Evolutionary conservation across 1,284 basidiomycete species (phyloP), one percentile per base, ranked within the genome.

Genomic region (Papiliotrema fonsecae): DNA sequence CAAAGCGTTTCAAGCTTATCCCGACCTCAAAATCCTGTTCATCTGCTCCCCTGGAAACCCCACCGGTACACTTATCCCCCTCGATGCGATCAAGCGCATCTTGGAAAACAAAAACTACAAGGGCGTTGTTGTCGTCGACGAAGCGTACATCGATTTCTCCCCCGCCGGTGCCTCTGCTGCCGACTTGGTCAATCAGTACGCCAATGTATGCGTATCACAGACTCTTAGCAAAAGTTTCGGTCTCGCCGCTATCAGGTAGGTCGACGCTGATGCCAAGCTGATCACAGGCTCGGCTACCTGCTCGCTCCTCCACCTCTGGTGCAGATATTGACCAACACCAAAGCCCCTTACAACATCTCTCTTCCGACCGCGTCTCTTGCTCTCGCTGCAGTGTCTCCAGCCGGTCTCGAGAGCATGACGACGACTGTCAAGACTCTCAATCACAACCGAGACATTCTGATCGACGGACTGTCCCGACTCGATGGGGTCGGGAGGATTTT

Each of bases 11-110:
- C 76, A 78, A 22, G 77, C 77, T 13, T 81, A 91, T 69, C 80
- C 85, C 0, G 75, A 78, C 2, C 87, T 97, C 74, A 97, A 97
- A 67, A 80, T 98, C 45, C 80, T 96, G 51, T 92, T 97, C 77
- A 78, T 98, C 46, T 97, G 93, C 75, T 97, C 93, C 1, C 96
- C 94, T 0, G 96, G 96, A 3, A 98, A 98, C 69, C 96, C 96
- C 0, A 96, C 93, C 0, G 92, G 93, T 14, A 97, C 93, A 0
- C 74, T 87, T 25, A 84, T 98, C 46, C 80, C 89, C 0, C 79
- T 94, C 13, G 64, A 77, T 16, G 80, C 83, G 5, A 78, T 98
- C 45, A 78, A 79, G 1, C 67, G 79, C n/a, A 73, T 98, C 24
- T 77, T 94, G 25, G 85, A 92, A 27, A 88, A 89, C 71, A 78